Percentiles rank a stretch among this genome's conserved stretches.
These are phyloP conservation scores for Clonostachys sp. DNA, from an alignment of 2,329 filamentous ascomycete genomes.

Conservation along the genomic window DNA sequence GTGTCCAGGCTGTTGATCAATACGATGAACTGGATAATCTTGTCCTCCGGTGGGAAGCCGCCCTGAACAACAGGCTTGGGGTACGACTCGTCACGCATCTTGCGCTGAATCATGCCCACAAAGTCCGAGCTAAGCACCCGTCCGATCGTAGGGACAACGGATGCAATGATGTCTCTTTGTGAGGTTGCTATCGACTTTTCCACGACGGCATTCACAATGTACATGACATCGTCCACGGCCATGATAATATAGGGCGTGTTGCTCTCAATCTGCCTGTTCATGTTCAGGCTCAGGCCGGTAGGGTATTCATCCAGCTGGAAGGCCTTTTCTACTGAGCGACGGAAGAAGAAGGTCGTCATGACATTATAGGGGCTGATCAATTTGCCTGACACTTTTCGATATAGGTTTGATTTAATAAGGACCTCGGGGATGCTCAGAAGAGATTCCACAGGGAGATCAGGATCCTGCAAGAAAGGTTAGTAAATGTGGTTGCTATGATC, in stretches of 20 bases:
- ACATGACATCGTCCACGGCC: conserved; percentile 98
- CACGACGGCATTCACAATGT: conserved; percentile 90
- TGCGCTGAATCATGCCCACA: conserved; percentile 93
- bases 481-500: background rate
- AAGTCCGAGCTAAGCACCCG: conserved; percentile 85
- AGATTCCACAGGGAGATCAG: conserved; percentile 43
- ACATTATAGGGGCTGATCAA: conserved; percentile 79
- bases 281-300: conserved; percentile 70
- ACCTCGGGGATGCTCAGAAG: conserved; percentile 67
- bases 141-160: conserved; percentile 72
- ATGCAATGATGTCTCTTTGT: conserved; percentile 72
- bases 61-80: conserved; percentile 76
- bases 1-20: conserved; percentile 95
- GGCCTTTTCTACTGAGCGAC: conserved; percentile 92
- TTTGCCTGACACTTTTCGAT: conserved; percentile 70
- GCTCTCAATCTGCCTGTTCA: conserved; percentile 65
- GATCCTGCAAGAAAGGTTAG: conserved; percentile 33
- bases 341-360: conserved; percentile 96
- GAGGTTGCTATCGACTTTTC: conserved; percentile 83
- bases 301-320: conserved; percentile 95
- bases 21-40: conserved; percentile 83
- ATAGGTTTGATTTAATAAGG: conserved; percentile 72
- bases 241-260: conserved; percentile 90
- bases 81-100: conserved; percentile 95
- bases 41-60: conserved; percentile 80